A percentile compares a stretch with the other conserved stretches of the same genome.
Conservation (phyloP, 1,284 basidiomycete species). For the Marasmius fiardii region DNA sequence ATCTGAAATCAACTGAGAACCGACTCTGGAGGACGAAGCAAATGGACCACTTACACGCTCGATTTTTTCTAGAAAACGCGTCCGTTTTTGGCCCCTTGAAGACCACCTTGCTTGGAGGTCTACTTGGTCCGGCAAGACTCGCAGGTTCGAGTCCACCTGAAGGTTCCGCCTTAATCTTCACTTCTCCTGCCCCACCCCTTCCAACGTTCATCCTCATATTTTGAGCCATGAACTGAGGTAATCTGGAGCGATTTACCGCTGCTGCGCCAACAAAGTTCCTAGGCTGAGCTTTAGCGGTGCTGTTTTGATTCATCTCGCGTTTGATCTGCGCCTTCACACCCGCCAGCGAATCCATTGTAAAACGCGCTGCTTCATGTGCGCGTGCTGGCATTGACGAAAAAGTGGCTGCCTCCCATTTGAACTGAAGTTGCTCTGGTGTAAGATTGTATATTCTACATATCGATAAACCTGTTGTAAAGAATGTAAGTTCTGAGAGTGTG, state of each 20-base stretch:
- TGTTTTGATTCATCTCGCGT: slow-evolving; percentile 42
- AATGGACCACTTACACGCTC: slow-evolving; percentile 48
- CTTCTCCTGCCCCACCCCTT: slow-evolving; percentile 10
- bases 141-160: slow-evolving; percentile 2
- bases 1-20: slow-evolving; percentile 41
- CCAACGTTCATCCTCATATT: slow-evolving; percentile 14
- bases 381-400: slow-evolving; percentile 31
- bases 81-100: slow-evolving; percentile 46
- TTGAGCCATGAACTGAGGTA: slow-evolving; percentile 25
- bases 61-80: slow-evolving; percentile 36
- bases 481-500: background rate
- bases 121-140: slow-evolving; percentile 33
- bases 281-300: slow-evolving; percentile 31
- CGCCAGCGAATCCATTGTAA: slow-evolving; percentile 48
- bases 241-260: slow-evolving; percentile 29
- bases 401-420: slow-evolving; percentile 67
- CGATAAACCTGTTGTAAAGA: slow-evolving; percentile 43
- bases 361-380: slow-evolving; percentile 35
- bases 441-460: slow-evolving; percentile 67
- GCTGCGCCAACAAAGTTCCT: slow-evolving; percentile 24
- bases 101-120: slow-evolving; percentile 40
- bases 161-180: slow-evolving; percentile 33
- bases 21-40: slow-evolving; percentile 1
- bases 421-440: slow-evolving; percentile 54
- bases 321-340: slow-evolving; percentile 54